These are phyloP conservation scores for Epichloe sp. DNA, from an alignment of 2,329 filamentous ascomycete genomes.

Conservation along the genomic window DNA sequence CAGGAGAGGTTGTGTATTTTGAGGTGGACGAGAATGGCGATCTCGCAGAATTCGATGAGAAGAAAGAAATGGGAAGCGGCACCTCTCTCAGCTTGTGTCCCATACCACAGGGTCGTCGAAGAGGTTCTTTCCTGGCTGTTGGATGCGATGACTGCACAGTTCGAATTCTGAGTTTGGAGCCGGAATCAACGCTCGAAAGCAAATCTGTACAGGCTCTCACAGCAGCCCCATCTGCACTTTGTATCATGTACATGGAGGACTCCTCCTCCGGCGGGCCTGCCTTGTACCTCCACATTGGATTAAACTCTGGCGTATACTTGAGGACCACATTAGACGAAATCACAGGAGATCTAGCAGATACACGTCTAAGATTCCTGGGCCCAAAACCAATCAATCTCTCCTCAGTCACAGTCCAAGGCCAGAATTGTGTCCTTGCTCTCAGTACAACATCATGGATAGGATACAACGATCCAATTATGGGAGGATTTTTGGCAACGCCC, in stretches of 20 bases:
- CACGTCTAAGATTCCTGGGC: slow-evolving; percentile 84
- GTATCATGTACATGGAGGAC: slow-evolving; percentile 91
- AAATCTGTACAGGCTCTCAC: slow-evolving; percentile 91
- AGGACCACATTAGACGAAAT: slow-evolving; percentile 89
- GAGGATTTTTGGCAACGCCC: slow-evolving; percentile 82
- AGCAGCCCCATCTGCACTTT: slow-evolving; percentile 74
- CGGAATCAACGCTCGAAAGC: slow-evolving; percentile 79
- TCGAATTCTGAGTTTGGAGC: slow-evolving; percentile 78
- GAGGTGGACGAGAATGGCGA: slow-evolving; percentile 90
- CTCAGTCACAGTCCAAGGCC: slow-evolving; percentile 71
- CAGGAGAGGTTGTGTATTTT: slow-evolving; percentile 94
- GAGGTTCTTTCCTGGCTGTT: slow-evolving; percentile 78
- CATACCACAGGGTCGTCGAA: slow-evolving; percentile 81
- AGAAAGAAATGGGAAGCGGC: slow-evolving; percentile 86
- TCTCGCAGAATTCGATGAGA: slow-evolving; percentile 86
- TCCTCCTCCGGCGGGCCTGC: slow-evolving; percentile 83
- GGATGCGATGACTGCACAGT: slow-evolving; percentile 96
- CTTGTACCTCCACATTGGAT: slow-evolving; percentile 86
- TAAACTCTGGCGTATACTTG: slow-evolving; percentile 90
- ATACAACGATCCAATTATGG: slow-evolving; percentile 77
- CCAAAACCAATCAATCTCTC: slow-evolving; percentile 83
- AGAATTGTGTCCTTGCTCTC: slow-evolving; percentile 73
- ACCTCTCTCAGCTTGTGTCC: slow-evolving; percentile 85
- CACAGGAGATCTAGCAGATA: slow-evolving; percentile 90
- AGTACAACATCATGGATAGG: slow-evolving; percentile 91